Percentiles rank a stretch among this genome's conserved stretches.
Conservation (phyloP, 2,329 filamentous ascomycete species). For the Chrysosporium queenslandicum region DNA sequence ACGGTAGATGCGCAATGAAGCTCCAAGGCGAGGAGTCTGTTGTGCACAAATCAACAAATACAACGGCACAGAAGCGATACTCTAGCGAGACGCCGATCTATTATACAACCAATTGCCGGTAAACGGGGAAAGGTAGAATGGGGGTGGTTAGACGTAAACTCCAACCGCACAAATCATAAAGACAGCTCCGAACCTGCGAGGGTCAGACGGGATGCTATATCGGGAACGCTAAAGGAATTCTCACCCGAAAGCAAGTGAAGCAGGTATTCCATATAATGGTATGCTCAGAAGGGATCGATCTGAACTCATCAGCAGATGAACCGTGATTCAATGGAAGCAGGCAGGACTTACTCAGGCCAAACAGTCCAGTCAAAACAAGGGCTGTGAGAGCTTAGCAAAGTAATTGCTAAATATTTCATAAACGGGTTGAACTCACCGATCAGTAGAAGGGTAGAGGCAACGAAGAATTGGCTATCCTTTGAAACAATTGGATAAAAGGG, state of each 20-base stretch:
- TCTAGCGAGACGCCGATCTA: slow-evolving; percentile 21
- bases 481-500: slow-evolving; percentile 70
- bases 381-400: slow-evolving; percentile 30
- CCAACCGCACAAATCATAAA: slow-evolving; percentile 99
- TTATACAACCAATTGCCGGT: slow-evolving; percentile 28
- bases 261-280: slow-evolving; percentile 68
- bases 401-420: background rate
- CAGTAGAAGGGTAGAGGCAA: slow-evolving; percentile 67
- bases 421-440: slow-evolving; percentile 41
- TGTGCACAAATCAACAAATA: background rate
- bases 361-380: slow-evolving; percentile 63
- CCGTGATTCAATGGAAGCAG: background rate
- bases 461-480: slow-evolving; percentile 73
- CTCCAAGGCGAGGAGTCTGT: background rate
- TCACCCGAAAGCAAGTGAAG: slow-evolving; percentile 83
- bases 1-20: too few species aligned
- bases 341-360: slow-evolving; percentile 74
- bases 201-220: slow-evolving; percentile 12
- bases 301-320: slow-evolving; percentile 31
- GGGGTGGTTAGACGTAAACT: slow-evolving; percentile 69
- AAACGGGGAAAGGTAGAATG: background rate
- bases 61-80: background rate
- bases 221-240: slow-evolving; percentile 26
- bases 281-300: slow-evolving; percentile 74
- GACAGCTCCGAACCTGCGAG: slow-evolving; percentile 71